phyloP scores from a whole-genome alignment of 2,329 filamentous ascomycete genomes.

The Teratosphaeria destructans region DNA sequence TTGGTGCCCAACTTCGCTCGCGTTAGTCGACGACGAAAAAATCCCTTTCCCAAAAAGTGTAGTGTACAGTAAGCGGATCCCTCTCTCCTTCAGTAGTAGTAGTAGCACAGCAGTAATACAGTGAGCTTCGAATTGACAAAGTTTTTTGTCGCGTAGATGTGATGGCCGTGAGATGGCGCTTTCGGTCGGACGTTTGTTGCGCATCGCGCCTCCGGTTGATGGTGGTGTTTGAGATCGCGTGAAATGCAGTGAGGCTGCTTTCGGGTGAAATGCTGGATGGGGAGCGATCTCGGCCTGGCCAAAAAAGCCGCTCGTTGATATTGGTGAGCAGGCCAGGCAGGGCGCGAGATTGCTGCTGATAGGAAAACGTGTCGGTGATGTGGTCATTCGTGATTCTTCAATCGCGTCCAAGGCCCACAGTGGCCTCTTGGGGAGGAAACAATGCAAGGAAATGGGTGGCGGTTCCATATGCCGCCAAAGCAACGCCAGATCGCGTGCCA shows the following conservation, averaged over 20 bases:
- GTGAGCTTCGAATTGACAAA: background rate
- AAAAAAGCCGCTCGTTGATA: background rate
- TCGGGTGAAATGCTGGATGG: background rate
- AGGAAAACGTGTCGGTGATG: background rate
- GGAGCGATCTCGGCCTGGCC: background rate
- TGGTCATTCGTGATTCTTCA: background rate
- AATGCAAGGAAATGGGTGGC: background rate
- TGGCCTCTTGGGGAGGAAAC: background rate
- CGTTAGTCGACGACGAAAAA: background rate
- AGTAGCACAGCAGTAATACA: background rate
- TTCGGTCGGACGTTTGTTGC: background rate
- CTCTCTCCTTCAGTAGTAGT: too few relatives aligned
- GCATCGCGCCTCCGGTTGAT: background rate
- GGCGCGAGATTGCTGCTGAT: background rate
- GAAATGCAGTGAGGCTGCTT: background rate
- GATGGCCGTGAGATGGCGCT: background rate
- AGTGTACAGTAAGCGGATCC: background rate
- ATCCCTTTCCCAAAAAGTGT: background rate
- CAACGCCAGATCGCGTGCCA: too few relatives aligned
- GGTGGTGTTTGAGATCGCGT: background rate
- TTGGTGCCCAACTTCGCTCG: background rate
- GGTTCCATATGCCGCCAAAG: too few relatives aligned
- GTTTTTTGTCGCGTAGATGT: background rate
- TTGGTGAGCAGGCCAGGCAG: background rate
- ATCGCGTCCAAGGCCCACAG: background rate